Evolutionary conservation across 345 rosid genomes (phyloP).

Genomic region (Rhodamnia rubescens): DNA sequence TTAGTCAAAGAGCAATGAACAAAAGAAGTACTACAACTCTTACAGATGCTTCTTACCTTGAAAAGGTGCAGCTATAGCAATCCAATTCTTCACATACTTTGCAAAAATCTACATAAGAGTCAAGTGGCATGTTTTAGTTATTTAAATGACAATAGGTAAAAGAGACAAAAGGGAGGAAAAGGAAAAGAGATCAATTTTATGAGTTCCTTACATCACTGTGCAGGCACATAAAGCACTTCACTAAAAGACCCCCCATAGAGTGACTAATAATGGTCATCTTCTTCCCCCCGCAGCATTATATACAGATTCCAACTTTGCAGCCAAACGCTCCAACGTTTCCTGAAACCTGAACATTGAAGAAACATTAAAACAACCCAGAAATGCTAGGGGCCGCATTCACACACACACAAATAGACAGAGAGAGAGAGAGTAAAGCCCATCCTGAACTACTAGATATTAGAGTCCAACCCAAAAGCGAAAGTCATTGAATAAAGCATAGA

Average conservation of each 20-base stretch:
- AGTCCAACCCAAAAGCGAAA: not conserved
- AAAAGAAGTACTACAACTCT: not conserved
- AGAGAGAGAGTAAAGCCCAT: not conserved
- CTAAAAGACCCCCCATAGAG: slow-evolving; percentile 93
- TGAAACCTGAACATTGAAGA: slow-evolving; percentile 37
- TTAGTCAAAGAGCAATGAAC: not conserved
- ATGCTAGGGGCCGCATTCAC: not conserved
- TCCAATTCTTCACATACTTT: slow-evolving; percentile 90
- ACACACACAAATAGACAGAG: not conserved
- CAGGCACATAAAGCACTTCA: slow-evolving; percentile 89
- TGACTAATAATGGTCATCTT: slow-evolving; percentile 82
- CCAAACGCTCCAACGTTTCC: slow-evolving; percentile 59
- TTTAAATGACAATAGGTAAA: not conserved
- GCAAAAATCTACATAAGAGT: slow-evolving; percentile 49
- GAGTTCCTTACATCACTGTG: slow-evolving; percentile 50
- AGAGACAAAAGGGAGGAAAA: not conserved
- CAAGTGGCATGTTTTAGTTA: not conserved
- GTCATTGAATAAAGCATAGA: not conserved
- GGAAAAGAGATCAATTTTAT: not conserved
- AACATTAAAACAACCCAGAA: not conserved
- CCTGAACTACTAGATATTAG: not conserved
- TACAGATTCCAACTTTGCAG: slow-evolving; percentile 54
- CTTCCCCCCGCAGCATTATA: slow-evolving; percentile 82
- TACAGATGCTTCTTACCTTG: slow-evolving; percentile 32
- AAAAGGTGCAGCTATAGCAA: slow-evolving; percentile 94